Base-by-base conservation (phyloP, 345 rosid species). In the Arabidopsis arenosa region DNA sequence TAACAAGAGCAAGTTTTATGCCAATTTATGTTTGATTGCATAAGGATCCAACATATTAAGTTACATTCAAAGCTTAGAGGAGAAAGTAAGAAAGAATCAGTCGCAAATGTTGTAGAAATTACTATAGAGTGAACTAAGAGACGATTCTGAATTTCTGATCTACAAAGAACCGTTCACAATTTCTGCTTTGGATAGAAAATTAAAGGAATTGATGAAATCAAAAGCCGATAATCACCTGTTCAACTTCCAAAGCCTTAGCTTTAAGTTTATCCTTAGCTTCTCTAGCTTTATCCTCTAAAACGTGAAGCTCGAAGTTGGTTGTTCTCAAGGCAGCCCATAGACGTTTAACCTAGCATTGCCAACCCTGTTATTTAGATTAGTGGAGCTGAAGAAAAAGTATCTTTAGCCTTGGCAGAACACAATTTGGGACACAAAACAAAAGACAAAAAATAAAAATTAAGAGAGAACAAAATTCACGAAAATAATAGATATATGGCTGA, bases 221-320 rank as follows among this genome's bases (percentile, higher is more conserved):
- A 55, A 37, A 49, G 63, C 23, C 32, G 61, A 41, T 21, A 37
- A 63, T 47, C 33, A 77, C 80, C 80, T 64, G 72, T 71, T 77
- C 18, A 71, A 79, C 70, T 67, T 48, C 17, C 58, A 73, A 61
- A 67, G 79, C 84, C 9, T 63, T 66, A 15, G 60, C 77, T 66
- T 80, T 75, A 63, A 89, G 63, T 75, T 81, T 75, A 48, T 68
- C 83, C 58, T 86, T 87, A 11, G 88, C 85, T 7, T 85, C 87
- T 79, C 69, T 70, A 0, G 81, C 96, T 80, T 80, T 85, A 11
- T 83, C 82, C 76, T 85, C 76, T 62, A 89, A 73, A 72, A 85
- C 86, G 75, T 94, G 87, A 75, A 90, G 75, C 73, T 89, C 91
- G 76, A 90, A 94, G 73, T 94, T 92, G 86, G 75, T 84, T 81